Evolutionary conservation across 441 rosid species (phyloP).

Genomic region (Flueggea neowawraea): DNA sequence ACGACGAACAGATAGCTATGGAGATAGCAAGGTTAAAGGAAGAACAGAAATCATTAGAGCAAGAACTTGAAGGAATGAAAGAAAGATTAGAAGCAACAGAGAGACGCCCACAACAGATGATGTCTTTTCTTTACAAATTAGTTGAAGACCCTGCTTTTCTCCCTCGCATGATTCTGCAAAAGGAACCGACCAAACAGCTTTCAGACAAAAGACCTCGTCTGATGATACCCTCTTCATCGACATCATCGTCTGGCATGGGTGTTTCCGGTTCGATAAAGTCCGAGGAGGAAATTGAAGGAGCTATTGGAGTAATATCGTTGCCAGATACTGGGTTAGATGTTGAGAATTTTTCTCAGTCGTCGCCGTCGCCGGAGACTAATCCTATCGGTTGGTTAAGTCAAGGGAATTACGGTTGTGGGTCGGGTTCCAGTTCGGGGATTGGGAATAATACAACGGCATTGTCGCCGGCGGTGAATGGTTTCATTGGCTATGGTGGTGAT

Average conservation of each 20-base stretch:
- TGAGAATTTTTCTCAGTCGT: slow-evolving; percentile 17
- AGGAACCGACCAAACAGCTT: slow-evolving; percentile 29
- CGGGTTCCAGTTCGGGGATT: slow-evolving; percentile 9
- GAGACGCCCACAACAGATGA: slow-evolving; percentile 79
- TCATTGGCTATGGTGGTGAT: slow-evolving; percentile 3
- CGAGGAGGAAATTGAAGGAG: slow-evolving; percentile 39
- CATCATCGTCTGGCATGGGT: slow-evolving; percentile 35
- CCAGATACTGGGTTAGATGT: slow-evolving; percentile 29
- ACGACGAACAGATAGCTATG: slow-evolving; percentile 56
- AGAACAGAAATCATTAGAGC: slow-evolving; percentile 60
- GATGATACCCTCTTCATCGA: slow-evolving; percentile 16
- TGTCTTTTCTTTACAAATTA: slow-evolving; percentile 70
- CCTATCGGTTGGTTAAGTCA: slow-evolving; percentile 29
- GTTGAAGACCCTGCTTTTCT: slow-evolving; percentile 78
- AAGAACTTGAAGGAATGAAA: slow-evolving; percentile 63
- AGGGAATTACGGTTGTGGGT: slow-evolving; percentile 9
- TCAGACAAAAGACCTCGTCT: slow-evolving; percentile 44
- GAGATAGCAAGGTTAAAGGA: slow-evolving; percentile 77
- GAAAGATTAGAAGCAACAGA: slow-evolving; percentile 73
- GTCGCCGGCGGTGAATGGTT: background rate
- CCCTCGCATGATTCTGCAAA: slow-evolving; percentile 61
- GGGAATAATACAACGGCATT: slow-evolving; percentile 8
- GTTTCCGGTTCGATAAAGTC: slow-evolving; percentile 39
- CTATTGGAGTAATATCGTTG: slow-evolving; percentile 26
- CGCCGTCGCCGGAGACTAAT: slow-evolving; percentile 23